Base-by-base conservation (phyloP, 2,329 filamentous ascomycete genomes). In the Botrytis cinerea region DNA sequence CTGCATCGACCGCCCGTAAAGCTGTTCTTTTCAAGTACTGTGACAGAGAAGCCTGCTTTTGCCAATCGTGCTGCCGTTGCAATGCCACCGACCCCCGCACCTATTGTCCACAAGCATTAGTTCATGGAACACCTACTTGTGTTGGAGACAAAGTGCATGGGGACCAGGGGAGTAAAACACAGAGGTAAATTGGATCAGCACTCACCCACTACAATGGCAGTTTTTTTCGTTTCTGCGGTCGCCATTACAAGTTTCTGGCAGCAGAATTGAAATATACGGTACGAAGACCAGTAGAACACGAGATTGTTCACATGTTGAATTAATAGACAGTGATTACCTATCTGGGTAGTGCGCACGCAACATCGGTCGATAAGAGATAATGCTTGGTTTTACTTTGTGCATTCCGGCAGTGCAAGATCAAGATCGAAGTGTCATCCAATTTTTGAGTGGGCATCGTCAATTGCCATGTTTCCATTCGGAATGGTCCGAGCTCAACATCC, bases 11-110 rank as follows among this genome's bases (percentile, higher is more conserved):
- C 92, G 63, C 92, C 92, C 0, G 89, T 90, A 80, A 92, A 92
- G 73, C 84, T 83, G 79, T 94, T 93, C 84, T 93, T 93, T 82
- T 94, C 92, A n/a, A 94, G 83, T 2, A 94, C 90, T 0, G 91
- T 93, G n/a, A 94, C 92, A 48, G 86, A 81, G 80, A 91, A 90
- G 57, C 92, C 92, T 2, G 91, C 87, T 79, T 90, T 91, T 68
- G 91, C 90, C 18, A 94, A 87, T 63, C 92, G 88, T 2, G 92
- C 91, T 73, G 92, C 90, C 2, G 89, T 89, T n/a, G 90, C 87
- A 60, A 93, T 88, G 74, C 92, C 92, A 69, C 92, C 92, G 63
- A 89, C 89, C 74, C 92, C 92, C 45, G 92, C 91, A 75, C 91
- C 91, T 80, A 54, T 86, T 81, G 72, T 62, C 16, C 51, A 45